A percentile compares a stretch with the other conserved stretches of the same genome.
These are phyloP conservation scores for Punica granatum DNA, from an alignment of 345 rosid species.

Conservation along the genomic window DNA sequence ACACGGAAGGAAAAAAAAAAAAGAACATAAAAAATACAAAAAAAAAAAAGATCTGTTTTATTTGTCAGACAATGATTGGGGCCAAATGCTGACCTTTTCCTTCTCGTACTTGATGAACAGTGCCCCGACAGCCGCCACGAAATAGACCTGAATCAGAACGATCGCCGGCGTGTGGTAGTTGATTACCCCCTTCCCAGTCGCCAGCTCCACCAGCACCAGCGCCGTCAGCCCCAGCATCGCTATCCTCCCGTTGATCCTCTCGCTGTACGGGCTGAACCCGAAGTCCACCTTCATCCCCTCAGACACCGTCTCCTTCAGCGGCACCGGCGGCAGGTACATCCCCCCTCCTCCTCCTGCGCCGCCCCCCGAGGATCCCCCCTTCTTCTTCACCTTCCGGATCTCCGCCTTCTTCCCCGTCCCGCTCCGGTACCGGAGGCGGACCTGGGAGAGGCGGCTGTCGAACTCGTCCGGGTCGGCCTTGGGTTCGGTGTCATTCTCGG, in stretches of 20 bases:
- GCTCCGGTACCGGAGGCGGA: conserved; percentile 58
- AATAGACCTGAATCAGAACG: conserved; percentile 61
- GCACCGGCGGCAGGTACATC: conserved; percentile 66
- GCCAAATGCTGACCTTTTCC: conserved; percentile 78
- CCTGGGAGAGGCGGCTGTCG: conserved; percentile 63
- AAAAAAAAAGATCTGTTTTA: background rate
- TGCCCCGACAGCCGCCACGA: conserved; percentile 59
- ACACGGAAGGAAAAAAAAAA: background rate
- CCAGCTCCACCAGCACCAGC: conserved; percentile 76
- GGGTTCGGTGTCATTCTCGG: conserved; percentile 11
- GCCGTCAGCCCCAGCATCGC: conserved; percentile 69
- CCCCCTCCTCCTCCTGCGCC: conserved; percentile 26
- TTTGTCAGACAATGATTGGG: conserved; percentile 12
- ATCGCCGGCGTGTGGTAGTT: conserved; percentile 72
- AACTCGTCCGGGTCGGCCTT: conserved; percentile 33
- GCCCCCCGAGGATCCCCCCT: conserved; percentile 5
- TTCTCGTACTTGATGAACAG: conserved; percentile 61
- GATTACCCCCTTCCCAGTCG: conserved; percentile 78
- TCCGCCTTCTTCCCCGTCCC: conserved; percentile 90
- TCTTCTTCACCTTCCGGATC: conserved; percentile 51
- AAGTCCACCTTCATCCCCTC: conserved; percentile 69
- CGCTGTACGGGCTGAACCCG: conserved; percentile 73
- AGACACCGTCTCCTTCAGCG: conserved; percentile 55
- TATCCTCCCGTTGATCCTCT: conserved; percentile 61
- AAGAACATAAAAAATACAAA: background rate